Evolutionary conservation across 2,329 filamentous ascomycete species (phyloP).

Genomic region (Aspergillus sp.): DNA sequence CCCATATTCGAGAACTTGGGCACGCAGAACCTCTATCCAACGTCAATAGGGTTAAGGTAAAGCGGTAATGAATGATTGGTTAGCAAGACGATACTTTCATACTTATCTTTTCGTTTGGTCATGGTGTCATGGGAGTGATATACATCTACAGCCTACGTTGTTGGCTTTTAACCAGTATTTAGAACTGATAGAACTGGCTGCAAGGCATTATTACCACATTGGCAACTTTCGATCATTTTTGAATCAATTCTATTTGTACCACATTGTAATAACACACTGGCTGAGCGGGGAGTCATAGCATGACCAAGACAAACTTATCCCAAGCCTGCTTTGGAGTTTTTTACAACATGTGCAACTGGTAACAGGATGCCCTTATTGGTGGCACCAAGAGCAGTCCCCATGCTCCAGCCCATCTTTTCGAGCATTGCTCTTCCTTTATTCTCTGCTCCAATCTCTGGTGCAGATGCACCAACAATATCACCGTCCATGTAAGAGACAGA

Average conservation of each 20-base stretch:
- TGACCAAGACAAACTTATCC: conserved; percentile 42
- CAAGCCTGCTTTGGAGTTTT: conserved; percentile 77
- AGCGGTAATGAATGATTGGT: background rate
- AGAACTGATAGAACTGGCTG: no score
- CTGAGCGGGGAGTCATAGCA: no score
- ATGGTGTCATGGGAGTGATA: no score
- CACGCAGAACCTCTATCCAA: conserved; percentile 54
- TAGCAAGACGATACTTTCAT: no score
- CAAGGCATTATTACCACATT: background rate
- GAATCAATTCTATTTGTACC: no score
- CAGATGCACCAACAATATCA: conserved; percentile 78
- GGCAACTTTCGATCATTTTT: no score
- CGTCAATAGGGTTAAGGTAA: background rate
- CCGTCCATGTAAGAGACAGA: conserved; percentile 69
- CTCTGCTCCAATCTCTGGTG: conserved; percentile 74
- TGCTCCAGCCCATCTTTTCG: conserved; percentile 96
- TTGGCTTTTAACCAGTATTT: no score
- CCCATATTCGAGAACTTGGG: conserved; percentile 61
- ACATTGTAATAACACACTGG: no score
- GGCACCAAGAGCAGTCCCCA: conserved; percentile 77
- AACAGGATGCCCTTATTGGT: conserved; percentile 81
- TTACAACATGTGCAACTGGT: conserved; percentile 82
- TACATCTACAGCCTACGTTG: background rate
- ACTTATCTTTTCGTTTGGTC: no score
- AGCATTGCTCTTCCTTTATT: conserved; percentile 85